phyloP scores from a whole-genome alignment of 2,329 filamentous ascomycete genomes.

The Apiospora hydei region DNA sequence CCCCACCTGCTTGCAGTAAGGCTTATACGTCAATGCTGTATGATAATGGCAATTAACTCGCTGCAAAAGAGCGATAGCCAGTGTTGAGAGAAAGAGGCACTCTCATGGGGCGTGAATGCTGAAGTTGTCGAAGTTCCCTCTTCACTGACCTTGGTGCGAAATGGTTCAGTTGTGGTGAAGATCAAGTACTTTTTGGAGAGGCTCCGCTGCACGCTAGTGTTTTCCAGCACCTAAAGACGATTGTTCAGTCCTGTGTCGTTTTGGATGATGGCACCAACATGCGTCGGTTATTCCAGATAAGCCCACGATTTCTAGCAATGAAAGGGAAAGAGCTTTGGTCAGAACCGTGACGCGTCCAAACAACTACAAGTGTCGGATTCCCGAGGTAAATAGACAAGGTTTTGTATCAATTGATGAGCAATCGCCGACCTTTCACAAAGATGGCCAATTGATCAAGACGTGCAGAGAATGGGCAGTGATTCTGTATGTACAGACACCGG shows the following conservation, averaged over 20 bases:
- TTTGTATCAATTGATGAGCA: not conserved
- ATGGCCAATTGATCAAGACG: not conserved
- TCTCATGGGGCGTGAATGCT: not conserved
- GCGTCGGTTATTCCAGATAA: not conserved
- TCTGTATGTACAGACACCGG: not conserved
- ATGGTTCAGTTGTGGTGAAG: not conserved
- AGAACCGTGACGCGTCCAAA: not conserved
- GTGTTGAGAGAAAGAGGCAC: not conserved
- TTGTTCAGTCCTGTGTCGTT: not conserved
- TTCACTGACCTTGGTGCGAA: not conserved
- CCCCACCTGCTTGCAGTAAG: not conserved
- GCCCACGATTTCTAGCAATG: not conserved
- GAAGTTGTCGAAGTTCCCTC: not conserved
- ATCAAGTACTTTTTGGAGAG: not conserved
- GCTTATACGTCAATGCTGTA: not conserved
- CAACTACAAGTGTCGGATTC: not conserved
- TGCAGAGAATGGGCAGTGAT: not conserved
- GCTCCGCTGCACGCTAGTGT: not conserved
- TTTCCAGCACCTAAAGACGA: not conserved
- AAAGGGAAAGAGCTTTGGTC: not conserved
- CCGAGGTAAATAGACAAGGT: not conserved
- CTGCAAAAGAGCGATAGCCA: not conserved
- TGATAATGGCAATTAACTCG: not conserved
- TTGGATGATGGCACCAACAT: not conserved
- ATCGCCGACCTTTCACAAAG: no score